Percentiles rank a stretch among this genome's conserved stretches.
These are phyloP conservation scores for Alloteropsis semialata DNA, from an alignment of 176 grass and related monocot genomes.

Conservation along the genomic window DNA sequence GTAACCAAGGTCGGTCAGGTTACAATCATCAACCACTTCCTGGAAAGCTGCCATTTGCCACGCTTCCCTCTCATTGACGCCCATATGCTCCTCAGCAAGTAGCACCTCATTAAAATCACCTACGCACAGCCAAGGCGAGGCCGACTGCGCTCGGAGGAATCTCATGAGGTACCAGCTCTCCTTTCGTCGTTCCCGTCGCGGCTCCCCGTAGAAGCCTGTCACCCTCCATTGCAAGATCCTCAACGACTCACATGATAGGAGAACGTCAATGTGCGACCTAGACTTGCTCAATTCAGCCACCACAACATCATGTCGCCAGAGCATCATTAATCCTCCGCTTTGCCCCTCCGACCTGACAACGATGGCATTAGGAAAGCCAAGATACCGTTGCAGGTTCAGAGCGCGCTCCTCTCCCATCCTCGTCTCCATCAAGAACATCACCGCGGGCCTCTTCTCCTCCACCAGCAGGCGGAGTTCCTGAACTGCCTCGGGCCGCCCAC, in stretches of 20 bases:
- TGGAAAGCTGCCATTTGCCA: not conserved
- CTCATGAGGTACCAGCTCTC: not conserved
- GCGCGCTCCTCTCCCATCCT: not conserved
- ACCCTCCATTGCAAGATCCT: not conserved
- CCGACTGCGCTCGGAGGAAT: not conserved
- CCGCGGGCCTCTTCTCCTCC: not conserved
- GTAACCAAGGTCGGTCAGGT: not conserved
- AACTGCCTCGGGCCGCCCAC: too few relatives aligned
- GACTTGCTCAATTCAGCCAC: not conserved
- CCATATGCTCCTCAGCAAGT: not conserved
- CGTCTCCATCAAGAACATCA: not conserved
- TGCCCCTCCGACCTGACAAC: not conserved
- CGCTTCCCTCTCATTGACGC: not conserved
- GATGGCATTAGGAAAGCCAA: not conserved
- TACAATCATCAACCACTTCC: not conserved
- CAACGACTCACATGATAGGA: rapidly evolving
- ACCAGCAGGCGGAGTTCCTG: not conserved
- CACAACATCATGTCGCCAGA: not conserved
- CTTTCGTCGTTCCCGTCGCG: not conserved
- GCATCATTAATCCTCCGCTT: not conserved
- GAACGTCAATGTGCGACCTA: too few relatives aligned
- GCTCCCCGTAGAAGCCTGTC: not conserved
- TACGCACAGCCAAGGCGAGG: not conserved
- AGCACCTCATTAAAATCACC: not conserved
- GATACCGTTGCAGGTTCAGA: rapidly evolving